Evolutionary conservation across 139 green algal genomes (phyloP).

Genomic region (Bryopsis sp.): DNA sequence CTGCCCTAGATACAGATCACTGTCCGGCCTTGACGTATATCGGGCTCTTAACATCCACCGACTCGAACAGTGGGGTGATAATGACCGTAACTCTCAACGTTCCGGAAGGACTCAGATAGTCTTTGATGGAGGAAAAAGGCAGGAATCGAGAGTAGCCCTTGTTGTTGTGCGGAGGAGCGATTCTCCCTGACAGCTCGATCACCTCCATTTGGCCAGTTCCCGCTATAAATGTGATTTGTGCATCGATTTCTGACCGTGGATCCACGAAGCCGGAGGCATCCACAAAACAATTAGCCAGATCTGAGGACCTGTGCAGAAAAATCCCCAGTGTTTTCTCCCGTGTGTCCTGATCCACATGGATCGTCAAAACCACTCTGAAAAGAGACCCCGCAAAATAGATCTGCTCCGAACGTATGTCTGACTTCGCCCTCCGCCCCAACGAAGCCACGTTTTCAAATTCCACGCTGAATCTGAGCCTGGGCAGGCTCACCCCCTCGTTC

Average conservation of each 20-base stretch:
- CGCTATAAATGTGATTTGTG: slow-evolving; percentile 1
- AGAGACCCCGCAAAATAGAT: slow-evolving; percentile 8
- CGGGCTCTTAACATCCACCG: too few species aligned
- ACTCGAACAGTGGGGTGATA: background rate
- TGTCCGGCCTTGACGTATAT: too few species aligned
- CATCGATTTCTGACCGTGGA: slow-evolving; percentile 6
- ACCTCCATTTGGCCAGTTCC: background rate
- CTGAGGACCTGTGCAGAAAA: slow-evolving; percentile 1
- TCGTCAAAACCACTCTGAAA: slow-evolving; percentile 2
- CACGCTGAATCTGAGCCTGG: background rate
- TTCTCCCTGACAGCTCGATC: background rate
- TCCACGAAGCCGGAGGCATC: background rate
- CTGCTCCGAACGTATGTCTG: slow-evolving; percentile 13
- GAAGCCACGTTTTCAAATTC: background rate
- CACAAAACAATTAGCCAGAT: background rate
- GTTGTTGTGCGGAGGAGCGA: background rate
- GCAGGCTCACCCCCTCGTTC: background rate
- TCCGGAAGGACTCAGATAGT: slow-evolving; percentile 7
- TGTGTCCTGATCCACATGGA: background rate
- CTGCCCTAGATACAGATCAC: too few species aligned
- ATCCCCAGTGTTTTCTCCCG: background rate
- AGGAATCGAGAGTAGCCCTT: slow-evolving; percentile 9
- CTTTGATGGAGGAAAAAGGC: background rate
- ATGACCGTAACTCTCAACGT: slow-evolving; percentile 8
- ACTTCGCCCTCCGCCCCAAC: background rate